A percentile compares a stretch with the other conserved stretches of the same genome.
phyloP scores from a whole-genome alignment of 768 basidiomycete species.

The Phanerodontia chrysosporium region DNA sequence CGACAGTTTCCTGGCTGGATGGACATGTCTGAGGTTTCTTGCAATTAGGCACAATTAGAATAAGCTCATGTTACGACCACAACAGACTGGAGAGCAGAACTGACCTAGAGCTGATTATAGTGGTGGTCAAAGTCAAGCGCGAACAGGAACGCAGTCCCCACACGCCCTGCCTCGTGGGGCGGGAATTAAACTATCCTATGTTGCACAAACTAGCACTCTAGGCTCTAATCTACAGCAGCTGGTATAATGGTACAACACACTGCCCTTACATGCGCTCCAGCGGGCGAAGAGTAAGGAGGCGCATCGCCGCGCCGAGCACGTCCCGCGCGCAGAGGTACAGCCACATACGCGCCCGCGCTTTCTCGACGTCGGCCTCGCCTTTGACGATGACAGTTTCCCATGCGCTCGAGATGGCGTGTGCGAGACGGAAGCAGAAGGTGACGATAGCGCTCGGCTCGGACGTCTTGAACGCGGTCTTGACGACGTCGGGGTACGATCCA shows the following conservation, averaged over 20 bases:
- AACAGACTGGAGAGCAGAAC: too few relatives aligned
- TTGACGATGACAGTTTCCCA: conserved; percentile 91
- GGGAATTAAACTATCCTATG: neutral
- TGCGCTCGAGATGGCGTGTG: conserved; percentile 85
- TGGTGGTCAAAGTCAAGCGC: too few relatives aligned
- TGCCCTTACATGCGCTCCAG: conserved; percentile 80
- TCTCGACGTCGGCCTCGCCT: conserved; percentile 70
- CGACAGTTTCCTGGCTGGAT: too few relatives aligned
- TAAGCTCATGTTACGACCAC: too few relatives aligned
- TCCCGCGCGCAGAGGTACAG: conserved; percentile 86
- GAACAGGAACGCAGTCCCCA: too few relatives aligned
- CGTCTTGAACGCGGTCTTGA: conserved; percentile 77
- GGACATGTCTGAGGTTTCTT: too few relatives aligned
- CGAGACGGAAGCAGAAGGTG: conserved; percentile 82
- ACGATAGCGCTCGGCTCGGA: conserved; percentile 91
- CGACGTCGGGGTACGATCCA: conserved; percentile 87
- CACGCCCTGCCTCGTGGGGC: neutral
- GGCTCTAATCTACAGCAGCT: neutral
- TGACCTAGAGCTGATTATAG: too few relatives aligned
- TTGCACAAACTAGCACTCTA: neutral
- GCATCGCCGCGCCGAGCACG: conserved; percentile 85
- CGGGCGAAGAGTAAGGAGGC: conserved; percentile 82
- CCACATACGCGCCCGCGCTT: conserved; percentile 83
- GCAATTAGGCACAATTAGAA: too few relatives aligned
- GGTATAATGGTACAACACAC: neutral